A percentile compares a stretch with the other conserved stretches of the same genome.
These are phyloP conservation scores for Solanum infundibuliforme DNA, from an alignment of 257 asterid genomes.

Conservation along the genomic window DNA sequence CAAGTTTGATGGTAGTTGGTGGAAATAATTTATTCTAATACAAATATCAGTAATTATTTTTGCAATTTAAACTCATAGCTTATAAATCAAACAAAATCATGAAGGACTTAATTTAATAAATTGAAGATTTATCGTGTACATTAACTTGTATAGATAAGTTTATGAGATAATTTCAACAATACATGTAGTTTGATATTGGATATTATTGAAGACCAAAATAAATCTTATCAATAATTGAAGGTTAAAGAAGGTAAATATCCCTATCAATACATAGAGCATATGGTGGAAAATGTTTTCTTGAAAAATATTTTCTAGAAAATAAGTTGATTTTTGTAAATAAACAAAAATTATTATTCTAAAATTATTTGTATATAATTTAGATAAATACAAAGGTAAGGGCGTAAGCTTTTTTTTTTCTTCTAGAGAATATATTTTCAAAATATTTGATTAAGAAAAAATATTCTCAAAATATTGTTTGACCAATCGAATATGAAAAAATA, in stretches of 20 bases:
- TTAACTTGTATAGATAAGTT: not conserved
- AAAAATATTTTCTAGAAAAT: too few relatives aligned
- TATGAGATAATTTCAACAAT: not conserved
- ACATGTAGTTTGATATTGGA: not conserved
- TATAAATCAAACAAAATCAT: not conserved
- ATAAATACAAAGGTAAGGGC: not conserved
- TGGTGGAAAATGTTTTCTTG: not conserved
- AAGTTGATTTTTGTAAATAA: too few relatives aligned
- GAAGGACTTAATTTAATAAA: not conserved
- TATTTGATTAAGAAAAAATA: too few relatives aligned
- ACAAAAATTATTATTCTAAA: too few relatives aligned
- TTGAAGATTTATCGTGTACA: not conserved
- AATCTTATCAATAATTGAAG: not conserved
- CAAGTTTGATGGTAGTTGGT: not conserved
- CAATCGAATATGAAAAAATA: too few relatives aligned
- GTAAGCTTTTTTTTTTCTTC: not conserved
- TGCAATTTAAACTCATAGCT: not conserved
- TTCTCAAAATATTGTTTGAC: too few relatives aligned
- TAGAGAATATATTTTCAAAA: not conserved
- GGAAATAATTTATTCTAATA: not conserved
- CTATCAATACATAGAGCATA: too few relatives aligned
- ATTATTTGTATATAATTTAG: too few relatives aligned
- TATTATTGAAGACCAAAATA: not conserved
- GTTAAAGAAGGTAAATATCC: not conserved
- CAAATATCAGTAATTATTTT: too few relatives aligned